A percentile compares a stretch with the other conserved stretches of the same genome.
Conservation (phyloP, 345 rosid species). For the Lepidium didymum region DNA sequence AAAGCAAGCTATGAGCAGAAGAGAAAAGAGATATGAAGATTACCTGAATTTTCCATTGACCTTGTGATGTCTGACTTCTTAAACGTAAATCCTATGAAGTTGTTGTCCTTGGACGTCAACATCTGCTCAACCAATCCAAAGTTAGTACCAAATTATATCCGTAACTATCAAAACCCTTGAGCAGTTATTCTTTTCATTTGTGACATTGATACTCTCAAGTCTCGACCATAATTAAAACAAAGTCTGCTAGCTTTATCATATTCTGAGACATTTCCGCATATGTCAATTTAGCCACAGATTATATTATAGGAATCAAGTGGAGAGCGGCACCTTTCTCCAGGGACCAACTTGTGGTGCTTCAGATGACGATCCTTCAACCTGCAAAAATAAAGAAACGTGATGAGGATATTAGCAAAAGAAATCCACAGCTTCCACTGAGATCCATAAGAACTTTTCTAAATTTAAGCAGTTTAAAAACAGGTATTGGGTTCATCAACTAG, state of each 20-base stretch:
- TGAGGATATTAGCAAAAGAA: constrained; percentile 9
- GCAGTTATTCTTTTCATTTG: background rate
- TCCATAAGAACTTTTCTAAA: background rate
- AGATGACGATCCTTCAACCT: constrained; percentile 59
- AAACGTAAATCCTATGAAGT: constrained; percentile 92
- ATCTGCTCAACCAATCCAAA: constrained; percentile 49
- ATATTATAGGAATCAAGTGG: background rate
- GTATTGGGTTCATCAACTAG: background rate
- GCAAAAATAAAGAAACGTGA: constrained; percentile 16
- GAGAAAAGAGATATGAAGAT: background rate
- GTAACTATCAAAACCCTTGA: background rate
- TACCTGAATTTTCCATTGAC: constrained; percentile 80
- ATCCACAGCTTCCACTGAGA: background rate
- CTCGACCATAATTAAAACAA: background rate
- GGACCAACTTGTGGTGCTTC: constrained; percentile 79
- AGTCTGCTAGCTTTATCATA: background rate
- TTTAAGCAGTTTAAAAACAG: background rate
- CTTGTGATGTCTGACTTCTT: constrained; percentile 76
- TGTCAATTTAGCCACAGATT: background rate
- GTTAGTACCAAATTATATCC: background rate
- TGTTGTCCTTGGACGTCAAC: constrained; percentile 87
- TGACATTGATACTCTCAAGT: background rate
- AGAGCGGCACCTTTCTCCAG: constrained; percentile 78
- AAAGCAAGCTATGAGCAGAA: background rate
- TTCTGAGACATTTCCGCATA: background rate